These are phyloP conservation scores for Penicillium sp. DNA, from an alignment of 2,329 filamentous ascomycete species.

Conservation along the genomic window DNA sequence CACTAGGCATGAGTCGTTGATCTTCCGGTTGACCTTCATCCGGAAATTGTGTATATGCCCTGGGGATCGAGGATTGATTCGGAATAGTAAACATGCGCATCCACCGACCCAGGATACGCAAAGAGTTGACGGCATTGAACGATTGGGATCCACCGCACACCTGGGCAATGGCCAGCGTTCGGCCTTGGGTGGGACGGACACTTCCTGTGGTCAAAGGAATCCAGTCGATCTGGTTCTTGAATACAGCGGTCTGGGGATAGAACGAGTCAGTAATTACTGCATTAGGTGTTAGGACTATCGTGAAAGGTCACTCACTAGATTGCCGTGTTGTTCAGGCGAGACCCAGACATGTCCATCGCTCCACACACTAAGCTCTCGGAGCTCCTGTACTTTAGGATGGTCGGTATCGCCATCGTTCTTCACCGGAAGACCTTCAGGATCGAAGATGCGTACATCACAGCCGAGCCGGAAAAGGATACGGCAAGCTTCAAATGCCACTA, in stretches of 20 bases:
- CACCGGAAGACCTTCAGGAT: constrained; percentile 60
- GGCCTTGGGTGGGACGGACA: constrained; percentile 64
- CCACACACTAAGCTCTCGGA: constrained; percentile 61
- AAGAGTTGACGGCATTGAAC: constrained; percentile 65
- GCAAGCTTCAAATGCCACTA: constrained; percentile 60
- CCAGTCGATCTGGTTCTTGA: constrained; percentile 72
- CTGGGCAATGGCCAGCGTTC: constrained; percentile 62
- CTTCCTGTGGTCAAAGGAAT: constrained; percentile 62
- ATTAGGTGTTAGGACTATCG: no score
- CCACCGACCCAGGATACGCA: constrained; percentile 66
- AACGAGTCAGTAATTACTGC: no score
- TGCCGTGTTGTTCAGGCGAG: constrained; percentile 66
- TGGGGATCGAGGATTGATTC: constrained; percentile 64
- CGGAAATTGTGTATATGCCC: constrained; percentile 63
- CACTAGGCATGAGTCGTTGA: constrained; percentile 54
- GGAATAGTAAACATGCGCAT: constrained; percentile 69
- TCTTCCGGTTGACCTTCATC: constrained; percentile 48
- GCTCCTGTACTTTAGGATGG: constrained; percentile 63
- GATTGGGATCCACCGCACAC: constrained; percentile 65
- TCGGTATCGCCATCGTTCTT: constrained; percentile 60
- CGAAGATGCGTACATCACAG: constrained; percentile 64
- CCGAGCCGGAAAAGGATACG: constrained; percentile 64
- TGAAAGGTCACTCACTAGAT: constrained; percentile 49
- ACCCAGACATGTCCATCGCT: constrained; percentile 67
- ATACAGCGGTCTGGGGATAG: constrained; percentile 55